These are phyloP conservation scores for Plasmodium relictum DNA, from an alignment of 169 alveolate species.

Conservation along the genomic window DNA sequence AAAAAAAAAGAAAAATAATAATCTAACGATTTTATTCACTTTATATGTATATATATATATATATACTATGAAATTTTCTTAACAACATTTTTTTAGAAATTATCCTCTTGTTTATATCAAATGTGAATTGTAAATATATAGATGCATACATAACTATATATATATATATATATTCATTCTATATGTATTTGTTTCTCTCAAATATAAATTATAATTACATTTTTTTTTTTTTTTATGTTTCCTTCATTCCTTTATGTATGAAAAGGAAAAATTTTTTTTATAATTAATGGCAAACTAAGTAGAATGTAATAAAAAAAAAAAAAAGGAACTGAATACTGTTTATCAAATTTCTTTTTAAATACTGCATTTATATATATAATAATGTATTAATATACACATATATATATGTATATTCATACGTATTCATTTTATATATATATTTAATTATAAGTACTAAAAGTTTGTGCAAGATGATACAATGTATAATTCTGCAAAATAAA, in stretches of 20 bases:
- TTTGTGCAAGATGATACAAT: constrained; percentile 8
- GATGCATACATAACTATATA: constrained; percentile 13
- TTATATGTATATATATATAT: neutral
- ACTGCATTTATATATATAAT: constrained; percentile 3
- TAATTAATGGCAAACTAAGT: constrained; percentile 1
- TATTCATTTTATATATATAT: neutral
- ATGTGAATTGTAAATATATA: constrained; percentile 12
- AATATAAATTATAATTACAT: no score
- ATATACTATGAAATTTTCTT: constrained; percentile 2
- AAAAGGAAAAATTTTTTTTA: neutral
- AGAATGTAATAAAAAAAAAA: constrained; percentile 1
- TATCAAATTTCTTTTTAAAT: constrained; percentile 10
- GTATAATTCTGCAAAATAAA: neutral
- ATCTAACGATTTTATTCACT: no score
- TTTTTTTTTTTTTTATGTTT: neutral
- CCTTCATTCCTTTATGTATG: neutral
- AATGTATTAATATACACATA: constrained; percentile 7
- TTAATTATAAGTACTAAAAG: neutral
- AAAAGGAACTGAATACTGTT: neutral
- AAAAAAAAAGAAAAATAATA: no score
- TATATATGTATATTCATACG: neutral
- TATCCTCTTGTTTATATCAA: neutral
- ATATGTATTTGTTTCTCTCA: no score
- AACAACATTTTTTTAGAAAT: neutral
- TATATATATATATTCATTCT: constrained; percentile 4